Evolutionary conservation across 768 basidiomycete species (phyloP), one percentile per base, ranked within the genome.

Genomic region (Leccinum uliginosum): DNA sequence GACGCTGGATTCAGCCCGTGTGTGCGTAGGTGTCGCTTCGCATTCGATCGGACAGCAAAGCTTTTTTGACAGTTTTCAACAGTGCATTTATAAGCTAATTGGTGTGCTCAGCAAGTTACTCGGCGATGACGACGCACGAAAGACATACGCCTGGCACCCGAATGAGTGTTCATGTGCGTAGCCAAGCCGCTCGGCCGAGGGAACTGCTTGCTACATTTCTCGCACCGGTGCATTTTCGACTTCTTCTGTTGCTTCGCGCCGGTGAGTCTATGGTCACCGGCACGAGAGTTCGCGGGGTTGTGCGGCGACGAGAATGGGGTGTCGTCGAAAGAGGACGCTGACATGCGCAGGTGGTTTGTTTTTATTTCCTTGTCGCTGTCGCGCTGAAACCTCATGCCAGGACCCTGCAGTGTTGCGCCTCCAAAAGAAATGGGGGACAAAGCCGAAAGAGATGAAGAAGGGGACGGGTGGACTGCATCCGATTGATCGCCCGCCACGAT

Each of bases 21-120:
- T 1, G 86, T 90, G 46, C 87, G 85, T 35, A 89, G 77, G 65
- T 92, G 89, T 32, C 89, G 80, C 68, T 84, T 88, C 15, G 88
- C 88, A 62, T 92, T 92, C 8, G 89, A 91, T 12, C 87, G 83
- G 17, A 91, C 89, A 19, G 86, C 83, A 64, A 91, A 92, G 4
- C 76, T 79, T 65, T 86, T 85, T 29, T 74, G 71, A 66, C 90
- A 92, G 32, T 78, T 76, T 14, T 79, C 74, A 50, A 84, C 82
- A 0, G 73, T 78, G 65, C 89, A 92, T 35, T 71, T 71, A 32
- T 60, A 69, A 19, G 71, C 64, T 67, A 29, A 52, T 4, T 47
- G 5, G 19, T 12, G 14, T 10, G 14, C 29, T 69, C 11, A 62
- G 60, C 53, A 55, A 27, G 50, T 27, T 17, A n/a, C 35, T 21